Percentiles rank a stretch among this genome's conserved stretches.
Evolutionary conservation across 169 alveolate genomes (phyloP).

Genomic region (Cryptosporidium canis): DNA sequence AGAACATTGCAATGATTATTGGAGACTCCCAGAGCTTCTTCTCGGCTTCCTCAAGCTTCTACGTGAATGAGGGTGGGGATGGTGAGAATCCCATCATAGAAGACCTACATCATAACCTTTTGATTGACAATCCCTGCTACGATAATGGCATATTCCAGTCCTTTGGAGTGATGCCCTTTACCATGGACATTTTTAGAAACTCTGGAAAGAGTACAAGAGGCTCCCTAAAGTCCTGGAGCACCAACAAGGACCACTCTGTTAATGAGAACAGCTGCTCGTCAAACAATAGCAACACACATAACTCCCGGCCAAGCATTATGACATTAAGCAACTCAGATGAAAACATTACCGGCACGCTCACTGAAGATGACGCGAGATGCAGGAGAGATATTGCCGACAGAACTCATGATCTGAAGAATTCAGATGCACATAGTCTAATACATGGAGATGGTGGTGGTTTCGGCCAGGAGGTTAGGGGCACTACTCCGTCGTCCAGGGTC

Average conservation of each 20-base stretch:
- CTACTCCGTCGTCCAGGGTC: not conserved
- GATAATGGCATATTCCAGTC: slow-evolving; percentile 33
- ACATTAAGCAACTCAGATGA: not conserved
- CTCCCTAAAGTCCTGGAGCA: not conserved
- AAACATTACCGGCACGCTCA: not conserved
- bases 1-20: not conserved
- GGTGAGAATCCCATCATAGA: not conserved
- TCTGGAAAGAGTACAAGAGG: not conserved
- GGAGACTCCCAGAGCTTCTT: slow-evolving; percentile 23
- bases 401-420: not conserved
- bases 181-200: slow-evolving; percentile 1
- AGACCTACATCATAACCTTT: not conserved
- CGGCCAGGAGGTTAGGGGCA: too few species aligned
- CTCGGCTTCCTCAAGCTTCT: slow-evolving; percentile 6
- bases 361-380: not conserved
- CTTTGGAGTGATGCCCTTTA: slow-evolving; percentile 50
- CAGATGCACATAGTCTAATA: not conserved
- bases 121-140: slow-evolving; percentile 22
- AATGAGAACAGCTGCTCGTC: not conserved
- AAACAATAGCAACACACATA: not conserved
- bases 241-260: not conserved
- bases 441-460: not conserved
- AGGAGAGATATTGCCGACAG: not conserved
- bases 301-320: not conserved
- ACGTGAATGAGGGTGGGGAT: not conserved